Percentiles rank a stretch among this genome's conserved stretches.
phyloP scores from a whole-genome alignment of 768 basidiomycete species.

The Galerina marginata region DNA sequence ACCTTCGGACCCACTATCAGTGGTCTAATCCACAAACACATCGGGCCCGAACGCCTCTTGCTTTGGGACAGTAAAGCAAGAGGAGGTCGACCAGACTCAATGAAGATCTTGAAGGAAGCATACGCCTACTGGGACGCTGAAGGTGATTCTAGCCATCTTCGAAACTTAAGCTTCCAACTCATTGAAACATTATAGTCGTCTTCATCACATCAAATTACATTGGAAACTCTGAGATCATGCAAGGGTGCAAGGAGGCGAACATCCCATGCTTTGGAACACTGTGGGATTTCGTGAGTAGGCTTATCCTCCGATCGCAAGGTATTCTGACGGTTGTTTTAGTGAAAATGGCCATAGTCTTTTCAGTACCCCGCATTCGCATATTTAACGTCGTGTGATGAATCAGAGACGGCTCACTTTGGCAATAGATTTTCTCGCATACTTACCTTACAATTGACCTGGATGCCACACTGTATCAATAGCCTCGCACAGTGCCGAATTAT shows the following conservation, averaged over 20 bases:
- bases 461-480: conserved; percentile 38
- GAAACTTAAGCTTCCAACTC: neutral
- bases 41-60: conserved; percentile 73
- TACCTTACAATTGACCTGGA: conserved; percentile 30
- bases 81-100: conserved; percentile 77
- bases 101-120: conserved; percentile 75
- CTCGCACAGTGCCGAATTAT: conserved; percentile 31
- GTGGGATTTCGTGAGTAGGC: conserved; percentile 64
- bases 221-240: conserved; percentile 80
- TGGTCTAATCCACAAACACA: conserved; percentile 70
- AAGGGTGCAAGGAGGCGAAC: conserved; percentile 73
- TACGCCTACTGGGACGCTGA: conserved; percentile 77
- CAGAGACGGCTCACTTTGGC: conserved; percentile 26
- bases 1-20: conserved; percentile 75
- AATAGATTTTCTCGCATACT: conserved; percentile 30
- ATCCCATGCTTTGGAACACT: conserved; percentile 74
- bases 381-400: conserved; percentile 28
- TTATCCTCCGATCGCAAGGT: conserved; percentile 2
- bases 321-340: conserved; percentile 26
- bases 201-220: conserved; percentile 87
- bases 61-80: conserved; percentile 81
- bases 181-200: conserved; percentile 51
- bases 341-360: conserved; percentile 23
- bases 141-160: conserved; percentile 38
- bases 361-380: conserved; percentile 18